Evolutionary conservation across 1,284 basidiomycete genomes (phyloP).

Genomic region (Heliocybe sulcata): DNA sequence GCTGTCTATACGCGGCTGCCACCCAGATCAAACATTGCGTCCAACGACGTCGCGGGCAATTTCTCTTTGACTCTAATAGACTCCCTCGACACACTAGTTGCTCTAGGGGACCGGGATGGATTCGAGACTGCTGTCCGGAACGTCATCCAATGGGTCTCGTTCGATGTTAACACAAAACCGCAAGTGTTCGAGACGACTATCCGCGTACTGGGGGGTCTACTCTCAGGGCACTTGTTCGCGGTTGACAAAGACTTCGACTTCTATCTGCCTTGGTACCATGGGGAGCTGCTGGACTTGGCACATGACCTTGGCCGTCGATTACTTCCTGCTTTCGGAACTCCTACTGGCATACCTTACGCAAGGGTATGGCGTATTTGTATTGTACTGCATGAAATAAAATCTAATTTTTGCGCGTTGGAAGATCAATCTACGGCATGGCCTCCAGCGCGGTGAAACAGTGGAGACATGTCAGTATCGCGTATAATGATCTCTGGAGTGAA

Average conservation of each 20-base stretch:
- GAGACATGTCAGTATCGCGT: conserved; percentile 61
- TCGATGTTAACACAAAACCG: conserved; percentile 84
- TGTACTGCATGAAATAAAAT: conserved; percentile 6
- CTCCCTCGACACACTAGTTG: conserved; percentile 74
- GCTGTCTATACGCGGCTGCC: conserved; percentile 7
- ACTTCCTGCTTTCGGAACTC: conserved; percentile 83
- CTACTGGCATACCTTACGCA: conserved; percentile 86
- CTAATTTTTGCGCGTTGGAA: conserved; percentile 19
- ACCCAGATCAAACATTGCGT: conserved; percentile 31
- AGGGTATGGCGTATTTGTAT: conserved; percentile 44
- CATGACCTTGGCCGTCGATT: conserved; percentile 79
- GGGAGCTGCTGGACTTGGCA: conserved; percentile 73
- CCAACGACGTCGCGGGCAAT: conserved; percentile 84
- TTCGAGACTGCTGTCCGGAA: conserved; percentile 74
- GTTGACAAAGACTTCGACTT: conserved; percentile 58
- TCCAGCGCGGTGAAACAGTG: conserved; percentile 59
- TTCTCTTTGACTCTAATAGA: conserved; percentile 81
- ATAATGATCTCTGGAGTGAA: background rate
- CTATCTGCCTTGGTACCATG: conserved; percentile 69
- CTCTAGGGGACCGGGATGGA: conserved; percentile 63
- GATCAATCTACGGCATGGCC: conserved; percentile 72
- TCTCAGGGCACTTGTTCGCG: conserved; percentile 83
- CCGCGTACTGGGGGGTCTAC: conserved; percentile 79
- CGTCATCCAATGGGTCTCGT: conserved; percentile 72
- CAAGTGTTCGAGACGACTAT: conserved; percentile 93